Base-by-base conservation (phyloP, 768 basidiomycete species). In the Hericium erinaceus region DNA sequence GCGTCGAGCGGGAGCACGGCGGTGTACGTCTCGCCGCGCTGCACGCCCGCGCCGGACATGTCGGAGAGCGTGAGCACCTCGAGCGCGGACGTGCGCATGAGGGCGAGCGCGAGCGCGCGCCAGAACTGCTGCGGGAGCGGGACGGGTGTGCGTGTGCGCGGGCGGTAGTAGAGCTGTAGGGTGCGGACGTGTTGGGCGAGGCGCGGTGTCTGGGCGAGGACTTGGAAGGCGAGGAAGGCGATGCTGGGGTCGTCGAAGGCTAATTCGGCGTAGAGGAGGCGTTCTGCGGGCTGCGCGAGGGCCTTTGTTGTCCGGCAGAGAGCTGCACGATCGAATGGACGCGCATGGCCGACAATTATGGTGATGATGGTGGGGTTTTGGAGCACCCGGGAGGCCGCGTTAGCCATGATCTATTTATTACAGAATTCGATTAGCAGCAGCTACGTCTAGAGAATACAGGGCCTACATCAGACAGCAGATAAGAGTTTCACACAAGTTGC, bases 261-360 rank as follows among this genome's bases (percentile, higher is more conserved):
- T 57, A 80, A 55, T 22, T 64, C 57, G 20, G 73, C 67, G 66
- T 83, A 84, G 40, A 84, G 65, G 58, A 63, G 69, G 16, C 68
- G 61, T 62, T 82, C 80, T 38, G 81, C 79, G 54, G 74, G 74
- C 53, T 66, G 70, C 58, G 79, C 78, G 53, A 83, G 68, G 10
- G 73, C 63, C 66, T 75, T 80, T 65, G 67, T 78, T 7, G 76
- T 74, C 51, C 71, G 67, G 61, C 75, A 75, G 48, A 84, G 73
- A 10, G 73, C 65, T 0, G 67, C 57, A 24, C 82, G 73, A 58
- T 80, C 78, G 5, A 65, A 65, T 48, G 65, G 60, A 20, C 66
- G 60, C 7, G 69, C 60, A 61, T 73, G 72, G 28, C 69, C 69
- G 9, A 74, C 74, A 58, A 84, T 73, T 15, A 68, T 68, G 41